Base-by-base conservation (phyloP, 768 basidiomycete genomes). In the Amanita rimosa region DNA sequence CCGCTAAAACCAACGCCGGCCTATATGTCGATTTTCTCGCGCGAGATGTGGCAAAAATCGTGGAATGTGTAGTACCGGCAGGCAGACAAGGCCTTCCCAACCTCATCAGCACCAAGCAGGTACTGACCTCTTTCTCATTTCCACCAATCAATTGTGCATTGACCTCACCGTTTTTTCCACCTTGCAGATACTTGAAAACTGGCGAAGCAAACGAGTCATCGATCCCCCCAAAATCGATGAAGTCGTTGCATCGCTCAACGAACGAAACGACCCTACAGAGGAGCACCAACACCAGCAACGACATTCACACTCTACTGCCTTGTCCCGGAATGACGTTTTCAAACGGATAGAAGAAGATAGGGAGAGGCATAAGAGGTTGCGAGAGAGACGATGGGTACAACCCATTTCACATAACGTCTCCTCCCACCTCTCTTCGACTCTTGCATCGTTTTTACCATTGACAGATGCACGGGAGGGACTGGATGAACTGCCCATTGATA, bases 301-400 rank as follows among this genome's bases (percentile, higher is more conserved):
- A 41, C 64, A n/a, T 45, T 62, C n/a, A 44, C 60, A 10, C 53
- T 62, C 14, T 52, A 55, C 50, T 14, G 4, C 65, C 0, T 72
- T 85, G 43, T 72, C 80, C 1, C 75, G 76, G 7, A 64, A 67
- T n/a, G 89, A 93, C 45, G 76, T 90, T 24, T 75, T 89, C 59
- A 81, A 84, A 51, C 82, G 90, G 10, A 91, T 95, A 54, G 90
- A 95, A 62, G 91, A 94, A 56, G 92, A 94, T 62, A 73, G 91
- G 2, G 92, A 94, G 57, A 78, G 93, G 53, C 92, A 94, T 58
- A 95, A 95, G 66, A 81, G 92, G 10, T 71, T 95, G 2, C 79
- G 91, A 40, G 92, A 95, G 62, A 78, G 87, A 33, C 79, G 91
- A 38, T 95, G 92, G 92, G 86, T 88, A n/a, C 86, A 89, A 58